These are phyloP conservation scores for Calocera cornea DNA, from an alignment of 768 basidiomycete species.

Conservation along the genomic window DNA sequence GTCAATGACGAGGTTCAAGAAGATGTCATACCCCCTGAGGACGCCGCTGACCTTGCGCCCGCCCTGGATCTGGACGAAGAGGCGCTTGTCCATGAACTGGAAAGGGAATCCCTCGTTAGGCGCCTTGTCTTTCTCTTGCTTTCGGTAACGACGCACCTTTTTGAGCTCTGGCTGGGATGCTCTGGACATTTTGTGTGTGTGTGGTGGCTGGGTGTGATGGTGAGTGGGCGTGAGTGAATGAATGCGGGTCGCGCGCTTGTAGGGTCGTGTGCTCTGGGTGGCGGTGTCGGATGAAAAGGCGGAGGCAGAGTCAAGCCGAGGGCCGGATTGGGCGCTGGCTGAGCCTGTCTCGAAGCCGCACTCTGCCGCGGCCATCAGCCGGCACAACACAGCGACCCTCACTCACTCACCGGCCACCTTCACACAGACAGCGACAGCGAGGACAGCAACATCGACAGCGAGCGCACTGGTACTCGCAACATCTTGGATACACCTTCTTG, in stretches of 20 bases:
- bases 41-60: constrained; percentile 92
- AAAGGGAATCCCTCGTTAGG: constrained; percentile 4
- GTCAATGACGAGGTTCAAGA: constrained; percentile 95
- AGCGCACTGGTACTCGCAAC: not conserved
- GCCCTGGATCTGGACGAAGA: constrained; percentile 87
- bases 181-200: constrained; percentile 59
- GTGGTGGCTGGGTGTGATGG: not conserved
- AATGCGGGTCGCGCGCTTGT: not conserved
- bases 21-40: constrained; percentile 93
- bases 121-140: not conserved
- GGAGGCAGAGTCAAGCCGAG: not conserved
- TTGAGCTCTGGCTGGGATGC: constrained; percentile 95
- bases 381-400: not conserved
- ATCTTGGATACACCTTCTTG: not conserved
- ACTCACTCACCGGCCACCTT: not conserved
- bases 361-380: not conserved
- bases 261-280: not conserved
- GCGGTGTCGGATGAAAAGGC: not conserved
- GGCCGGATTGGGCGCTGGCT: too few species aligned
- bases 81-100: constrained; percentile 98
- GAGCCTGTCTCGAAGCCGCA: not conserved
- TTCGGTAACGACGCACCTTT: constrained; percentile 49
- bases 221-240: not conserved
- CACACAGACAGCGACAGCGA: not conserved
- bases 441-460: not conserved